Conservation (phyloP, 164 flowering plant genomes). For the Vitis amurensis region DNA sequence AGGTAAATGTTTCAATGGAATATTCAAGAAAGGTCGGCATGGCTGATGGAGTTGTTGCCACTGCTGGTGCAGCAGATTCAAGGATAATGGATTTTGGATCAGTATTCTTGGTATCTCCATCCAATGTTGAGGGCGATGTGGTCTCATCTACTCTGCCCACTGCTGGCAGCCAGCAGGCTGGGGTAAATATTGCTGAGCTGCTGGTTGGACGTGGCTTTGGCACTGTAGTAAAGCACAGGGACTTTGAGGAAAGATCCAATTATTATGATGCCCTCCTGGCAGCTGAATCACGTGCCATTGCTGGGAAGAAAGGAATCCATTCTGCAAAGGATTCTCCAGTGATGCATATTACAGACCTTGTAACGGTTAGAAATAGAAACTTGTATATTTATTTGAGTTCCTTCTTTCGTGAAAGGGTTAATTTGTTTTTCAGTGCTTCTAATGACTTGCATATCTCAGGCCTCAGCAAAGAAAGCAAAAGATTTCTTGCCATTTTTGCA, state of each 20-base stretch:
- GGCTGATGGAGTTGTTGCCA: slow-evolving; percentile 44
- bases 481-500: slow-evolving; percentile 92
- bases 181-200: slow-evolving; percentile 78
- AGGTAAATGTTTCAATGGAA: slow-evolving; percentile 97
- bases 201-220: slow-evolving; percentile 87
- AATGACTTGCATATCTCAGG: slow-evolving; percentile 32
- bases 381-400: not conserved
- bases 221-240: slow-evolving; percentile 77
- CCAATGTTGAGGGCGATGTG: slow-evolving; percentile 57
- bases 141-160: slow-evolving; percentile 38
- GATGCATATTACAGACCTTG: slow-evolving; percentile 77
- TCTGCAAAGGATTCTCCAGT: slow-evolving; percentile 87
- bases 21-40: slow-evolving; percentile 77
- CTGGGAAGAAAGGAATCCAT: slow-evolving; percentile 85
- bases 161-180: slow-evolving; percentile 48
- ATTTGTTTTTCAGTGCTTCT: not conserved
- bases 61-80: slow-evolving; percentile 45
- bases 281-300: slow-evolving; percentile 83
- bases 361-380: slow-evolving; percentile 46
- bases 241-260: slow-evolving; percentile 96
- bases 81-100: slow-evolving; percentile 98
- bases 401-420: not conserved
- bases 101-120: slow-evolving; percentile 62
- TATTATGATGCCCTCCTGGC: slow-evolving; percentile 86
- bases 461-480: slow-evolving; percentile 77